Conservation (phyloP, 495 filamentous ascomycete genomes). For the Podospora fimiseda region DNA sequence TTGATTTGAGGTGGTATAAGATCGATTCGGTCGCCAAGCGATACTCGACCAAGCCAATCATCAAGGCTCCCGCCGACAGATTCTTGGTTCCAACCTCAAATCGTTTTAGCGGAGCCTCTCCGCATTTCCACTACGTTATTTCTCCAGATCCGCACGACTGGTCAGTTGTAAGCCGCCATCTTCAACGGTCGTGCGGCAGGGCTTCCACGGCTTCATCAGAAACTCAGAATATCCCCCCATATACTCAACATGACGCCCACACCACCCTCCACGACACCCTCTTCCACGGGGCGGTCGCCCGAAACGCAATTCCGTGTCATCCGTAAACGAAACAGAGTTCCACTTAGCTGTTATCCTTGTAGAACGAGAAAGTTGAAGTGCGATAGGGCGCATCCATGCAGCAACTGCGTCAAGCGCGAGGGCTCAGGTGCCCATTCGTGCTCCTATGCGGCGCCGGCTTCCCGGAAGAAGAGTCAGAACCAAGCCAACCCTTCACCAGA, state of each 20-base stretch:
- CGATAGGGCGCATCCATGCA: constrained; percentile 85
- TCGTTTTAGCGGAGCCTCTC: not conserved
- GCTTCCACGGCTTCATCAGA: no score
- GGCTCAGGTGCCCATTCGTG: constrained; percentile 72
- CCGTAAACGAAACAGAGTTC: constrained; percentile 89
- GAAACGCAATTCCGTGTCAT: constrained; percentile 84
- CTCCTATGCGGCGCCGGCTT: constrained; percentile 76
- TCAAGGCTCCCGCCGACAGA: no score
- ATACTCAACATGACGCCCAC: constrained; percentile 67
- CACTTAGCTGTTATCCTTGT: constrained; percentile 90
- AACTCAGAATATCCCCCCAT: no score
- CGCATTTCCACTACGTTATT: not conserved
- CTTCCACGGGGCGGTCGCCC: constrained; percentile 69
- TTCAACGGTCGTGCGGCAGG: not conserved
- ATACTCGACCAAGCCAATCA: no score
- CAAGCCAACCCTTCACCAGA: constrained; percentile 63
- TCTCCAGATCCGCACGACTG: not conserved
- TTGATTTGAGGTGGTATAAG: no score
- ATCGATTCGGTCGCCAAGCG: no score
- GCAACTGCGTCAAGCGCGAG: constrained; percentile 84
- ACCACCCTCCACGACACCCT: constrained; percentile 79
- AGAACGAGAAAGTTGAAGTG: constrained; percentile 97
- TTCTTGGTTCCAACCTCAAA: no score
- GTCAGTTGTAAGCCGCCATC: not conserved
- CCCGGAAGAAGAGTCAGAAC: constrained; percentile 69